These are phyloP conservation scores for Colletotrichum incanum DNA, from an alignment of 2,329 filamentous ascomycete genomes.

Conservation along the genomic window DNA sequence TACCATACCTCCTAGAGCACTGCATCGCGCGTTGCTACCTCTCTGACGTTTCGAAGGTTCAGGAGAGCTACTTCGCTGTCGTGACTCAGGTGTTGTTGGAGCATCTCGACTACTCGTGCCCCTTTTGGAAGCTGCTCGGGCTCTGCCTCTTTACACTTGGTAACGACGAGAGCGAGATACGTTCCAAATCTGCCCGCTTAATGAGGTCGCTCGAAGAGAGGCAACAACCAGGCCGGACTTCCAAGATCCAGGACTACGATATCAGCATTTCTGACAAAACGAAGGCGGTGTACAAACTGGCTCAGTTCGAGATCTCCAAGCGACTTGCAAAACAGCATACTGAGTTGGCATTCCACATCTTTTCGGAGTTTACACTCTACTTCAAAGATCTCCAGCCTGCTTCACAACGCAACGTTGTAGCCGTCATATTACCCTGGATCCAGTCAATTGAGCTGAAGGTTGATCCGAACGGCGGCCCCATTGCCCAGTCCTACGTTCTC, in stretches of 20 bases:
- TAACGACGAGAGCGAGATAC: constrained; percentile 89
- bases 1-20: constrained; percentile 87
- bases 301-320: constrained; percentile 96
- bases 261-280: constrained; percentile 99
- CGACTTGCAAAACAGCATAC: constrained; percentile 89
- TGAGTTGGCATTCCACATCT: constrained; percentile 91
- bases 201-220: constrained; percentile 87
- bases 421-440: constrained; percentile 95
- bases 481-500: constrained; percentile 92
- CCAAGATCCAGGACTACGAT: constrained; percentile 96
- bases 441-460: constrained; percentile 94
- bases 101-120: constrained; percentile 83
- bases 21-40: constrained; percentile 94
- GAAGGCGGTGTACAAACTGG: constrained; percentile 96
- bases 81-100: constrained; percentile 90
- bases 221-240: constrained; percentile 80
- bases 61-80: constrained; percentile 96
- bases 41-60: constrained; percentile 83
- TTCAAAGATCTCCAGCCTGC: constrained; percentile 90
- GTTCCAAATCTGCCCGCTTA: constrained; percentile 88
- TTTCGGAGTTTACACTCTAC: constrained; percentile 94
- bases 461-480: constrained; percentile 92
- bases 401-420: constrained; percentile 93
- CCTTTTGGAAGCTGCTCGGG: constrained; percentile 92
- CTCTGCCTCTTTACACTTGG: constrained; percentile 93